Evolutionary conservation across 179 eudicot genomes (phyloP).

Genomic region (Dionaea muscipula): DNA sequence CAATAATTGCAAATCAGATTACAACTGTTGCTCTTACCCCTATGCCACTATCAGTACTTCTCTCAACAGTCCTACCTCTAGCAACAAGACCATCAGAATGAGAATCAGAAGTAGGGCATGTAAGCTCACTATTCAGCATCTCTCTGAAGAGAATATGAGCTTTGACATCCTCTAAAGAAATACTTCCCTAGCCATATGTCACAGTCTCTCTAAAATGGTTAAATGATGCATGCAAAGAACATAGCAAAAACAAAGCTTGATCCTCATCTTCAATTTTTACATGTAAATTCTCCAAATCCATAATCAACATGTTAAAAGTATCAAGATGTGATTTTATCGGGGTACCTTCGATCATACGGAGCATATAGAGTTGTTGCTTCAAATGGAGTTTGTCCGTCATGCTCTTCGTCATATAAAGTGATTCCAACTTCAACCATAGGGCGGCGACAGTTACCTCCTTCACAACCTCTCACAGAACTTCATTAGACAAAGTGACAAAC

Average conservation of each 20-base stretch:
- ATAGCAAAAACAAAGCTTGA: neutral
- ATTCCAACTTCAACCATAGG: neutral
- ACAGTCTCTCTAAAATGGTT: too few species aligned
- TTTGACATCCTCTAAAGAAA: too few species aligned
- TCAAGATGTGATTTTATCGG: neutral
- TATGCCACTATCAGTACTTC: too few species aligned
- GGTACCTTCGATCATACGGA: neutral
- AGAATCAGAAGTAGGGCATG: too few species aligned
- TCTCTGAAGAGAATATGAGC: too few species aligned
- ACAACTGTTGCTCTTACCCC: too few species aligned
- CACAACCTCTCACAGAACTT: neutral
- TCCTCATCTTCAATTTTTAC: neutral
- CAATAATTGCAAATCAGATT: too few species aligned
- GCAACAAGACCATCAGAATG: too few species aligned
- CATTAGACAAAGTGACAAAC: neutral
- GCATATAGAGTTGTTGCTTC: neutral
- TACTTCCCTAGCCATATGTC: too few species aligned
- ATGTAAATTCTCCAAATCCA: neutral
- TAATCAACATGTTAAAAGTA: neutral
- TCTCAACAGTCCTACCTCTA: too few species aligned
- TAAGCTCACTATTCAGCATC: too few species aligned
- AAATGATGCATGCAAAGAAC: neutral
- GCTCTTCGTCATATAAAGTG: conserved; percentile 2
- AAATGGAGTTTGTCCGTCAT: neutral
- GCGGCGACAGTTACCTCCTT: neutral